A percentile compares a stretch with the other conserved stretches of the same genome.
These are phyloP conservation scores for Macadamia integrifolia DNA, from an alignment of 164 flowering plant genomes.

Conservation along the genomic window DNA sequence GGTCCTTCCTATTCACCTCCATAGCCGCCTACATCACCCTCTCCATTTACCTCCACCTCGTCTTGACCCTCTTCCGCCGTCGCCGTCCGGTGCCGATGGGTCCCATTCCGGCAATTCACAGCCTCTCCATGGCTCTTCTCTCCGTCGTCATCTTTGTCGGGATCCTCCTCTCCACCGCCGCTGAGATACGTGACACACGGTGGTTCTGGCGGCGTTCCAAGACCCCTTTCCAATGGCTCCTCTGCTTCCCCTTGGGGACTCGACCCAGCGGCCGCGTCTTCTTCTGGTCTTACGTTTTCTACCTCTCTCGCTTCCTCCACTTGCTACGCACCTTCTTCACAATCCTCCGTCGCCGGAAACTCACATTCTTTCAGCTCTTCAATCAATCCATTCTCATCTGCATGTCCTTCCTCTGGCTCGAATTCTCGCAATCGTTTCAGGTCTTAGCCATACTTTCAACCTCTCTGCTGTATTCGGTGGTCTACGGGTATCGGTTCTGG, in stretches of 20 bases:
- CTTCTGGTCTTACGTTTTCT: constrained; percentile 84
- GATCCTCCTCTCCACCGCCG: constrained; percentile 49
- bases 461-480: constrained; percentile 43
- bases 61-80: constrained; percentile 25
- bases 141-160: constrained; percentile 62
- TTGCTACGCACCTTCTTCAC: constrained; percentile 44
- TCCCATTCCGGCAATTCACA: constrained; percentile 64
- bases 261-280: constrained; percentile 82
- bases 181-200: constrained; percentile 80
- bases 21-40: constrained; percentile 41
- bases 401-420: constrained; percentile 80
- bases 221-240: constrained; percentile 78
- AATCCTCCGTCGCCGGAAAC: constrained; percentile 40
- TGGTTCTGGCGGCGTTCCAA: constrained; percentile 69
- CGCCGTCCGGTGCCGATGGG: constrained; percentile 52
- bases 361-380: constrained; percentile 47
- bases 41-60: constrained; percentile 41
- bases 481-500: constrained; percentile 80
- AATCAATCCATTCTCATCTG: constrained; percentile 44
- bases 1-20: constrained; percentile 71
- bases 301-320: constrained; percentile 70
- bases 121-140: constrained; percentile 50
- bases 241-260: constrained; percentile 86
- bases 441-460: constrained; percentile 59
- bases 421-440: constrained; percentile 89